Evolutionary conservation across 2,329 filamentous ascomycete species (phyloP).

Genomic region (Hymenoscyphus fraxineus): DNA sequence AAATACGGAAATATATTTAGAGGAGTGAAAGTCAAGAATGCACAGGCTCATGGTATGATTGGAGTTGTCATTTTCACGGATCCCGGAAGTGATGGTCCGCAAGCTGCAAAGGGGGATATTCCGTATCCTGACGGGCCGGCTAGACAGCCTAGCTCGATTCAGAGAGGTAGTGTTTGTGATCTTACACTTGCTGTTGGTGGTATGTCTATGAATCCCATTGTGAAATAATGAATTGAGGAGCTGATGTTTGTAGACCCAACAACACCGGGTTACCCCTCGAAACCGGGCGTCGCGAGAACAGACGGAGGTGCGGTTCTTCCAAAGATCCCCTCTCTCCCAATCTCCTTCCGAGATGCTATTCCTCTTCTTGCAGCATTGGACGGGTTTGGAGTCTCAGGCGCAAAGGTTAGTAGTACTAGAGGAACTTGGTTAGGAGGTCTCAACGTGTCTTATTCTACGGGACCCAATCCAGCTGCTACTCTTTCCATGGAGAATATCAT

Average conservation of each 20-base stretch:
- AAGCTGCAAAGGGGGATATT: slow-evolving; percentile 3
- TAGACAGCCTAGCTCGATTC: slow-evolving; percentile 66
- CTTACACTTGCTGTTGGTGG: slow-evolving; percentile 60
- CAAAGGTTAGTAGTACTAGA: slow-evolving; percentile 51
- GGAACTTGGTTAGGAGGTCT: slow-evolving; percentile 50
- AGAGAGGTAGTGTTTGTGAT: slow-evolving; percentile 79
- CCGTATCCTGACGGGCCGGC: slow-evolving; percentile 62
- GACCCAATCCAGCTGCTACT: slow-evolving; percentile 22
- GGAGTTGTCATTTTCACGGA: slow-evolving; percentile 82
- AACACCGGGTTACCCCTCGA: slow-evolving; percentile 85
- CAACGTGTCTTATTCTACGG: slow-evolving; percentile 30
- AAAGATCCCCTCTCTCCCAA: slow-evolving; percentile 75
- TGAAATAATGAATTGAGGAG: not conserved
- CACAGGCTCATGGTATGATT: slow-evolving; percentile 80
- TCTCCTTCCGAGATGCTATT: slow-evolving; percentile 79
- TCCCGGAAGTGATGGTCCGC: slow-evolving; percentile 73
- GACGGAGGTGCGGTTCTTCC: slow-evolving; percentile 67
- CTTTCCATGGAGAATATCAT: slow-evolving; percentile 62
- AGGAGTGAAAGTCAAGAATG: slow-evolving; percentile 83
- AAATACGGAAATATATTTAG: slow-evolving; percentile 82
- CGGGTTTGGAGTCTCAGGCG: slow-evolving; percentile 63
- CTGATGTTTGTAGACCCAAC: slow-evolving; percentile 56
- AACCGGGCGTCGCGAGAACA: slow-evolving; percentile 71
- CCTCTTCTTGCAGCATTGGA: slow-evolving; percentile 83
- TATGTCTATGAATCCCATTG: not conserved